Percentiles rank a stretch among this genome's conserved stretches.
These are phyloP conservation scores for Hawksworthiomyces lignivorus DNA, from an alignment of 2,329 filamentous ascomycete species.

Conservation along the genomic window DNA sequence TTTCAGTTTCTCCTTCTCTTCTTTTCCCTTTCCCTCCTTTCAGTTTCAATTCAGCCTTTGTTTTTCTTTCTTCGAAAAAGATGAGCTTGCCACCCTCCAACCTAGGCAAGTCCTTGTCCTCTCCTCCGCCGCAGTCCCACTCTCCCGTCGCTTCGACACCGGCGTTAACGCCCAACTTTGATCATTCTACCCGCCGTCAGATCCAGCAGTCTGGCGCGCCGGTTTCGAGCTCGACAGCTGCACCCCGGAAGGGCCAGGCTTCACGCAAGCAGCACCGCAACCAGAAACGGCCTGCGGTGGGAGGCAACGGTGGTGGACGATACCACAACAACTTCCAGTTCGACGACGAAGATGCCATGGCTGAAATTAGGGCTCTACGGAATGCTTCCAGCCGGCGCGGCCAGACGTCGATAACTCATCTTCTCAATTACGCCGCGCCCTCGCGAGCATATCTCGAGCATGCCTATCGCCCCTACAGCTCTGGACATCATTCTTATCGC, in stretches of 20 bases:
- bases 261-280: slow-evolving; percentile 77
- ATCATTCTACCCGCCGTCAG: slow-evolving; percentile 42
- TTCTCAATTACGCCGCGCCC: slow-evolving; percentile 84
- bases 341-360: slow-evolving; percentile 80
- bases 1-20: not conserved
- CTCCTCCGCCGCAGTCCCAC: slow-evolving; percentile 33
- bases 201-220: slow-evolving; percentile 22
- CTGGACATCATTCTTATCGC: slow-evolving; percentile 43
- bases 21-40: not conserved
- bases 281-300: slow-evolving; percentile 58
- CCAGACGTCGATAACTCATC: slow-evolving; percentile 92
- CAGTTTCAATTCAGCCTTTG: not conserved
- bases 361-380: slow-evolving; percentile 58
- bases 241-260: slow-evolving; percentile 68
- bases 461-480: slow-evolving; percentile 21
- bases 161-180: slow-evolving; percentile 39
- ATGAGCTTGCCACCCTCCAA: slow-evolving; percentile 30
- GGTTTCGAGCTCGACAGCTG: slow-evolving; percentile 24
- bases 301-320: not conserved
- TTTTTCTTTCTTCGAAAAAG: slow-evolving; percentile 5
- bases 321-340: slow-evolving; percentile 29
- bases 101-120: slow-evolving; percentile 43
- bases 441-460: slow-evolving; percentile 60
- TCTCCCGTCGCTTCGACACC: slow-evolving; percentile 32
- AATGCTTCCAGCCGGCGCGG: slow-evolving; percentile 67